These are phyloP conservation scores for Boletus eberwhitei DNA, from an alignment of 768 basidiomycete species.

Conservation along the genomic window DNA sequence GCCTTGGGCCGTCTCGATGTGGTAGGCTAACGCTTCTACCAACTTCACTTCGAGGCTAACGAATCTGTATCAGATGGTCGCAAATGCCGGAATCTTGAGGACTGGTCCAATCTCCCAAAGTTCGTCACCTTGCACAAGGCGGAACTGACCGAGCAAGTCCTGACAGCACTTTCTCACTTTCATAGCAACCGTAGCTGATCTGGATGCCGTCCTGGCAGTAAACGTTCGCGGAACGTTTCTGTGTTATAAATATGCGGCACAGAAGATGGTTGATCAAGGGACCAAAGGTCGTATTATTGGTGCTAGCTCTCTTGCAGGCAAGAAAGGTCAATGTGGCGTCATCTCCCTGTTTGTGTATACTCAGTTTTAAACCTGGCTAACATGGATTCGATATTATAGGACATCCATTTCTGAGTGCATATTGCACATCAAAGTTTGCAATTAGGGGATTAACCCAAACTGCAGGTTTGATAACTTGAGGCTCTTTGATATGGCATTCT, in stretches of 20 bases:
- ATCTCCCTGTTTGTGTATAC: neutral
- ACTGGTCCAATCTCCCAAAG: conserved; percentile 5
- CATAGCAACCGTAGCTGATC: conserved; percentile 32
- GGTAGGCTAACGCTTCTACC: conserved; percentile 16
- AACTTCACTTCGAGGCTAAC: conserved; percentile 2
- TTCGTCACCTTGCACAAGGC: neutral
- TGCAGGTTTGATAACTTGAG: conserved; percentile 11
- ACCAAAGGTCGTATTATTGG: conserved; percentile 42
- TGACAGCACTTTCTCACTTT: neutral
- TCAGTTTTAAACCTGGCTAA: neutral
- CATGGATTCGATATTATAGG: conserved; percentile 23
- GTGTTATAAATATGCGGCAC: conserved; percentile 42
- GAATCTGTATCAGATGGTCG: conserved; percentile 11
- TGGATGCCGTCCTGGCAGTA: conserved; percentile 33
- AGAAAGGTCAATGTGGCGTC: conserved; percentile 18
- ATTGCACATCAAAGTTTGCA: conserved; percentile 41
- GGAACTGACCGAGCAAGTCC: neutral
- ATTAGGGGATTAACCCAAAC: conserved; percentile 41
- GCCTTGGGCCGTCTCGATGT: conserved; percentile 33
- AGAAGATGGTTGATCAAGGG: conserved; percentile 43
- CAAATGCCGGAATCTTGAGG: conserved; percentile 18
- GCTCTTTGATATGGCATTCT: neutral
- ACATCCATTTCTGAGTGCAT: conserved; percentile 24
- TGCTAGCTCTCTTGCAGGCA: conserved; percentile 36
- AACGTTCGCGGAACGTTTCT: conserved; percentile 41